A percentile compares a stretch with the other conserved stretches of the same genome.
phyloP scores from a whole-genome alignment of 306 rosid species.

The Mimosa bimucronata region DNA sequence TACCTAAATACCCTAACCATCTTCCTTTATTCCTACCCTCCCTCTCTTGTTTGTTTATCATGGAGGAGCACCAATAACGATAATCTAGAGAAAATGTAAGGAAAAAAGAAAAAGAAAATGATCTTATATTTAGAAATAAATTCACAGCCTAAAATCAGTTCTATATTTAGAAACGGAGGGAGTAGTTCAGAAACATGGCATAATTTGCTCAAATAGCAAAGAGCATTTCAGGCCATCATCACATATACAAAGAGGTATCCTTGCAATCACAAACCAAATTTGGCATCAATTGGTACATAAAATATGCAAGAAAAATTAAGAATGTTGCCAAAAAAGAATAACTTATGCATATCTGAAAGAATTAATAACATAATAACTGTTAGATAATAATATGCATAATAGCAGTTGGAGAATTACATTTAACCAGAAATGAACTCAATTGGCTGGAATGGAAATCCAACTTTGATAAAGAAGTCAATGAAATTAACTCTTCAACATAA shows the following conservation, averaged over 20 bases:
- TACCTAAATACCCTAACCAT: no score
- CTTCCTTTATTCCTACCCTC: no score
- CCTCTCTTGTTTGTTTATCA: no score
- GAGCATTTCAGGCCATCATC: neutral
- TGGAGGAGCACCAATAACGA: no score
- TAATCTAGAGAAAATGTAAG: no score
- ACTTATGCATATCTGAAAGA: neutral
- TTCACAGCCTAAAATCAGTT: no score
- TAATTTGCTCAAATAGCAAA: neutral
- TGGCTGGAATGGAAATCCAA: slow-evolving; percentile 2
- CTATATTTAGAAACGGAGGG: no score
- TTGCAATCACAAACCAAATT: neutral
- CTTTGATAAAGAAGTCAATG: slow-evolving; percentile 2
- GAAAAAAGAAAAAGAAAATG: no score
- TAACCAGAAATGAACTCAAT: neutral
- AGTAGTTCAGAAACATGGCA: neutral
- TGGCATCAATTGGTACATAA: neutral
- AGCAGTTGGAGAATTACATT: no score
- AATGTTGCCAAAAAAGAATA: neutral
- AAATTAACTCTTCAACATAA: neutral
- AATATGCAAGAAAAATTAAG: neutral
- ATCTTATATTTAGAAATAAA: no score
- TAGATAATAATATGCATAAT: neutral
- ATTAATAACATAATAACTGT: neutral
- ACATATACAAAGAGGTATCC: neutral